Conservation (phyloP, 208 protist species). For the Trichomonas tenax region DNA sequence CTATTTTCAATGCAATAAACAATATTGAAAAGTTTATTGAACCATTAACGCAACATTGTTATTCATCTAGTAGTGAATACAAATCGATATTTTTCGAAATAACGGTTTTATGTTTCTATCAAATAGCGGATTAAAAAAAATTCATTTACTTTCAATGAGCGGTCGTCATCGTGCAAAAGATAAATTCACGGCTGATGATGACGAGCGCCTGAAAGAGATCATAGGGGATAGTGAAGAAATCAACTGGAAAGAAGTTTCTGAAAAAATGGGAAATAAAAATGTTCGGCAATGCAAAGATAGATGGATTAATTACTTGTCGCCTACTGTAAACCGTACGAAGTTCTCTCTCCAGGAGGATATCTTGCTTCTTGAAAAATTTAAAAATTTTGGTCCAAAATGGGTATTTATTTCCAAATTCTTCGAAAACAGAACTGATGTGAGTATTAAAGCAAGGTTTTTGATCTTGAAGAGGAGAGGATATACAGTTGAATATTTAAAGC, state of each 20-base stretch:
- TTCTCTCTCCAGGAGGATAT: conserved; percentile 1
- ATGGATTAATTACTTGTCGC: not conserved
- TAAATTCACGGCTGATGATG: not conserved
- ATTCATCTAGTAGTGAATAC: too few species aligned
- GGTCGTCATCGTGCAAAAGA: not conserved
- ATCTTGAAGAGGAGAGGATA: not conserved
- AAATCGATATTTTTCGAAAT: too few species aligned
- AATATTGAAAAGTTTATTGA: too few species aligned
- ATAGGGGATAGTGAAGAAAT: not conserved
- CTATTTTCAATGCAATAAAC: too few species aligned
- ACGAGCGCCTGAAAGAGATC: not conserved
- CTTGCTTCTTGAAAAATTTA: not conserved
- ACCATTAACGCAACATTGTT: too few species aligned
- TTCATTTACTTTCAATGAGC: not conserved
- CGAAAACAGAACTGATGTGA: not conserved
- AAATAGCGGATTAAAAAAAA: not conserved
- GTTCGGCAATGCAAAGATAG: not conserved
- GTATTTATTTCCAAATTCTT: not conserved
- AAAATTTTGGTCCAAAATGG: not conserved
- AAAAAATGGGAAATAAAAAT: not conserved
- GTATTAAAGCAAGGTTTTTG: not conserved
- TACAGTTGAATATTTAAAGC: not conserved
- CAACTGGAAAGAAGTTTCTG: not conserved
- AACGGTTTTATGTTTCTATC: not conserved
- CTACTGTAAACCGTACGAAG: not conserved